Evolutionary conservation across 495 filamentous ascomycete genomes (phyloP).

Genomic region (Pyrenula massariospora): DNA sequence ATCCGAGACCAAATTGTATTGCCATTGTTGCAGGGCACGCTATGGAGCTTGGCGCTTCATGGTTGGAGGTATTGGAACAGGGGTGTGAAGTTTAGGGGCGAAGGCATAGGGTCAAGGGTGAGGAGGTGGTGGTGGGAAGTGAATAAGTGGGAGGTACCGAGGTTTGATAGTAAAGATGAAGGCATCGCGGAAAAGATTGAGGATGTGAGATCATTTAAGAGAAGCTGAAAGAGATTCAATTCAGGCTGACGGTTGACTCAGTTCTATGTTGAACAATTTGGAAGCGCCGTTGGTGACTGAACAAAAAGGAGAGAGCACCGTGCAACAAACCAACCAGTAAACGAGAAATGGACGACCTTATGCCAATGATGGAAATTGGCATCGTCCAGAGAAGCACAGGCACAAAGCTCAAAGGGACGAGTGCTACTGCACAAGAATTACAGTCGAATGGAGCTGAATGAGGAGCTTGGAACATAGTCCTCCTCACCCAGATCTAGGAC

Average conservation of each 20-base stretch:
- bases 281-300: not conserved
- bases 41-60: slow-evolving; percentile 68
- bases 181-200: not conserved
- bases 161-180: not conserved
- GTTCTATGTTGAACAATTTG: not conserved
- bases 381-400: too few relatives aligned
- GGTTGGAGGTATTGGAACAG: slow-evolving; percentile 82
- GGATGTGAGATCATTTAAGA: not conserved
- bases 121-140: slow-evolving; percentile 86
- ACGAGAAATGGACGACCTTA: too few relatives aligned
- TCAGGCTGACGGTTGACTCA: not conserved
- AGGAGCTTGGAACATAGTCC: too few relatives aligned
- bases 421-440: too few relatives aligned
- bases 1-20: slow-evolving; percentile 78
- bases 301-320: not conserved
- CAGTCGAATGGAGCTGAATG: too few relatives aligned
- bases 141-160: slow-evolving; percentile 68
- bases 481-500: too few relatives aligned
- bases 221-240: not conserved
- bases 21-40: slow-evolving; percentile 67
- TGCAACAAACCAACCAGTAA: too few relatives aligned
- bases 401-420: too few relatives aligned
- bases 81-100: slow-evolving; percentile 56
- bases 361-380: too few relatives aligned
- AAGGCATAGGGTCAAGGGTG: slow-evolving; percentile 54